Conservation (phyloP, 805 yeast genomes). For the Ogataea nakhonphanomensis region DNA sequence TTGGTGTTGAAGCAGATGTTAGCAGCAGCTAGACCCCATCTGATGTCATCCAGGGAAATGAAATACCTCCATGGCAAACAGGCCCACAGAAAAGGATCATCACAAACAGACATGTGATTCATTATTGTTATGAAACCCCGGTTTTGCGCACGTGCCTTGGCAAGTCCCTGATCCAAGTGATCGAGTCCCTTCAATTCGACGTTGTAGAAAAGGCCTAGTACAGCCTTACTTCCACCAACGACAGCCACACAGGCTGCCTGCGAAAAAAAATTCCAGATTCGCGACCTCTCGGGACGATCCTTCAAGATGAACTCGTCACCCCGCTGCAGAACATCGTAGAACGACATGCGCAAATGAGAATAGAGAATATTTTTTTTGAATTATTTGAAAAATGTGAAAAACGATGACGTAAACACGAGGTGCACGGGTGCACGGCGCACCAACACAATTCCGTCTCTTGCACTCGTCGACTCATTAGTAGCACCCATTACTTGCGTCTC, state of each 20-base stretch:
- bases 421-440: not conserved
- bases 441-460: not conserved
- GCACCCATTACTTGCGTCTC: slow-evolving; percentile 60
- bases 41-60: slow-evolving; percentile 56
- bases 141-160: slow-evolving; percentile 60
- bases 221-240: slow-evolving; percentile 59
- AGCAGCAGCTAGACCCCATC: slow-evolving; percentile 96
- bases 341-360: slow-evolving; percentile 47
- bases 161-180: slow-evolving; percentile 59
- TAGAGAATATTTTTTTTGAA: not conserved
- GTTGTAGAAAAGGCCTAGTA: slow-evolving; percentile 59
- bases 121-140: slow-evolving; percentile 79
- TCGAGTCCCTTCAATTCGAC: slow-evolving; percentile 62
- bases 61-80: slow-evolving; percentile 71
- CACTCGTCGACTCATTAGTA: not conserved
- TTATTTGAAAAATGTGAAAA: not conserved
- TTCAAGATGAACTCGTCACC: slow-evolving; percentile 69
- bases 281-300: slow-evolving; percentile 47
- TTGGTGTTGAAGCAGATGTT: slow-evolving; percentile 76
- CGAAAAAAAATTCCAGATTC: slow-evolving; percentile 65
- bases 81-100: slow-evolving; percentile 91
- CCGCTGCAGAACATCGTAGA: slow-evolving; percentile 60
- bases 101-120: slow-evolving; percentile 92
- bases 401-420: not conserved
- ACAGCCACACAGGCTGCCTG: slow-evolving; percentile 65